Evolutionary conservation across 305 asterid genomes (phyloP).

Genomic region (Fraxinus latifolia): DNA sequence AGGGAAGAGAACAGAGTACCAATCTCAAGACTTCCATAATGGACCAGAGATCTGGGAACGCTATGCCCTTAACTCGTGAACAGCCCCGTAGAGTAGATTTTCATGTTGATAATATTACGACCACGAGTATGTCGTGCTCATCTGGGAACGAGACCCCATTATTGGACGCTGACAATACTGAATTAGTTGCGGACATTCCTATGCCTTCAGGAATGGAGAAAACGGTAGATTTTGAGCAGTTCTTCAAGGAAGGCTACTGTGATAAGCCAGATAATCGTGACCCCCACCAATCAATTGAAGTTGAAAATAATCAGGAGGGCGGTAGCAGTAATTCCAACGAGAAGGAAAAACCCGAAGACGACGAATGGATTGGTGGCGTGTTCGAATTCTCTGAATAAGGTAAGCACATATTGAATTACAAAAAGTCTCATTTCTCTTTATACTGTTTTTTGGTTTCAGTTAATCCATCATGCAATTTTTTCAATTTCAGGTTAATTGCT

Average conservation of each 20-base stretch:
- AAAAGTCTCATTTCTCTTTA: background rate
- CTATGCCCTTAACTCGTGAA: constrained; percentile 21
- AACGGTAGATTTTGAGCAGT: constrained; percentile 37
- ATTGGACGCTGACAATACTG: constrained; percentile 26
- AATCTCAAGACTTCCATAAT: constrained; percentile 14
- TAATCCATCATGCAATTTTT: background rate
- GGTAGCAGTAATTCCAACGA: constrained; percentile 26
- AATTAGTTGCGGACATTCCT: constrained; percentile 24
- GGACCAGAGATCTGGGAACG: constrained; percentile 25
- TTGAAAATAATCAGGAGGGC: constrained; percentile 25
- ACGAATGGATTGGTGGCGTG: constrained; percentile 63
- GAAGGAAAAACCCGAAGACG: constrained; percentile 41
- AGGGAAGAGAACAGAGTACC: constrained; percentile 27
- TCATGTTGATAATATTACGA: constrained; percentile 21
- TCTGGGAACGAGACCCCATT: constrained; percentile 28
- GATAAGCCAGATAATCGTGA: constrained; percentile 29
- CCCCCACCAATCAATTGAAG: constrained; percentile 25
- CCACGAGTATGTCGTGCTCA: constrained; percentile 31
- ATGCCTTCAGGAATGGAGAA: constrained; percentile 26
- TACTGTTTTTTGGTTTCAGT: background rate
- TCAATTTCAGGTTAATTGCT: constrained; percentile 31
- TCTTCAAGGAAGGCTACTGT: constrained; percentile 50
- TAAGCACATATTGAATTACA: constrained; percentile 9
- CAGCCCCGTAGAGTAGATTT: constrained; percentile 17
- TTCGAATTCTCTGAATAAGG: constrained; percentile 64